Evolutionary conservation across 2,329 filamentous ascomycete genomes (phyloP), one percentile per base, ranked within the genome.

Genomic region (Cryoendolithus antarcticus): DNA sequence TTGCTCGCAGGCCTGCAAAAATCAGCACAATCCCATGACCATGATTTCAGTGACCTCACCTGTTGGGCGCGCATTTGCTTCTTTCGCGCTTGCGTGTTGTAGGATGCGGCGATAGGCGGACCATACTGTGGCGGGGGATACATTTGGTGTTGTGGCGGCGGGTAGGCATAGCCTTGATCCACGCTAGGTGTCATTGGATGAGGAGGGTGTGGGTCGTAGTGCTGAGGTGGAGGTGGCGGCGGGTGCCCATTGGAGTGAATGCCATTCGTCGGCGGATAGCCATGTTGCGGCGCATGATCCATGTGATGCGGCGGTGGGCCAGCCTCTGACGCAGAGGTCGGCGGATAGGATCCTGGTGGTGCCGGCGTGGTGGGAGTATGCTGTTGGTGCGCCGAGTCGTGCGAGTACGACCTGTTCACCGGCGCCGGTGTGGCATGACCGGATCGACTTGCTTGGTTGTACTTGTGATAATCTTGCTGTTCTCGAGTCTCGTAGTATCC

Each of bases 1-100:
- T 59, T 81, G 84, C 54, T 93, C 86, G 61, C 91, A 98, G 30
- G 91, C 91, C 80, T 93, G 56, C 13, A 54, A 56, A 27, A 2
- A 8, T 27, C 6, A 27, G 7, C 7, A 8, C 3, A 8, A 4
- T 27, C 24, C 24, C 5, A 27, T 27, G 3, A 27, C 2, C 24
- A 27, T 6, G 6, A n/a, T n/a, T n/a, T 7, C 2, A 27, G 7
- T 27, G 7, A 27, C 6, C 24, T 27, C 24, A 27, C 24, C 24
- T 27, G 24, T 8, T 27, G 24, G 12, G 57, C 57, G 36, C 57
- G 56, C 56, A 59, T 58, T 35, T 57, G 55, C 42, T 58, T 59
- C 41, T 50, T 51, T 15, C 53, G 54, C 40, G 48, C 49, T 31
- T 48, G 47, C 4, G 48, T 49, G 27, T 48, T 49, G 24, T 47